A percentile compares a stretch with the other conserved stretches of the same genome.
These are phyloP conservation scores for Lasiosphaeria ovina DNA, from an alignment of 495 filamentous ascomycete genomes.

Conservation along the genomic window DNA sequence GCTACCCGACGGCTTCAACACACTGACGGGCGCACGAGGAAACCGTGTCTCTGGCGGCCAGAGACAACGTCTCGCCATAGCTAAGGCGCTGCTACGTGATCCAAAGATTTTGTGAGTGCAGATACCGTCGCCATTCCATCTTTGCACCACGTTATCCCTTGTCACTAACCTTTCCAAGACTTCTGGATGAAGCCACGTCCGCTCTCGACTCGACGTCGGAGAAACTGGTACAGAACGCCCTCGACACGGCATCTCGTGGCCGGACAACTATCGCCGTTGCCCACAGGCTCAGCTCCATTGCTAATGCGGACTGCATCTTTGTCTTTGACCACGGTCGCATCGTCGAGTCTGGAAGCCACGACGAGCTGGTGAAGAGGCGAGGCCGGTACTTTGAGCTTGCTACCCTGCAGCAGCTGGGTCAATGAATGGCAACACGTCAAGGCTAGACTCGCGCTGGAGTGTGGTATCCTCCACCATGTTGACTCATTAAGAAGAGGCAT, in stretches of 20 bases:
- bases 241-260: constrained; percentile 33
- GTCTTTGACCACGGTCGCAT: background rate
- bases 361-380: background rate
- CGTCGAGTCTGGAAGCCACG: background rate
- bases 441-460: too few relatives aligned
- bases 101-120: background rate
- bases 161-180: constrained; percentile 12
- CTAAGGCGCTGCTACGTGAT: background rate
- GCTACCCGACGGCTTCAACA: background rate
- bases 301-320: background rate
- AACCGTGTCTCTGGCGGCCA: background rate
- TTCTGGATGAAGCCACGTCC: constrained; percentile 86
- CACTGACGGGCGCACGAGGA: background rate
- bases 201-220: constrained; percentile 91
- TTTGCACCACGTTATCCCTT: background rate
- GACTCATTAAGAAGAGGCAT: too few relatives aligned
- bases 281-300: background rate
- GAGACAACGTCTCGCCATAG: background rate
- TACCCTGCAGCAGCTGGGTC: background rate
- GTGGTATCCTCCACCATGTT: too few relatives aligned
- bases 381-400: background rate
- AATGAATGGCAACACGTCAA: background rate
- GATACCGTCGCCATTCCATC: background rate
- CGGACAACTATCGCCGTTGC: background rate
- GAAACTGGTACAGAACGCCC: constrained; percentile 83